These are phyloP conservation scores for Melaleuca quinquenervia DNA, from an alignment of 345 rosid genomes.

Conservation along the genomic window DNA sequence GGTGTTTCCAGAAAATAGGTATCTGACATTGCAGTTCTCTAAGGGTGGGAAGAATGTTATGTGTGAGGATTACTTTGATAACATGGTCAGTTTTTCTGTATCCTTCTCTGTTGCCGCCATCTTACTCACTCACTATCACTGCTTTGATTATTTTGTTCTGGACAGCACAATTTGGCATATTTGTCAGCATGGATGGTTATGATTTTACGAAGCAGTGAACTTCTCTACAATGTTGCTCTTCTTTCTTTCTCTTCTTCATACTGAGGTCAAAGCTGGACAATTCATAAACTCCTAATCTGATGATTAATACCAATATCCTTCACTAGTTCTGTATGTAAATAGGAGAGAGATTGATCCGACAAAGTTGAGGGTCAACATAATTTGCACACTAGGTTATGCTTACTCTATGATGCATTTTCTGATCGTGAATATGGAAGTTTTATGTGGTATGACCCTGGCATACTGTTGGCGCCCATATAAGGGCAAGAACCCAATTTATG, in stretches of 20 bases:
- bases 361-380: not conserved
- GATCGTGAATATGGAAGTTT: not conserved
- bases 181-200: not conserved
- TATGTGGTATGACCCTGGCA: not conserved
- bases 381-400: not conserved
- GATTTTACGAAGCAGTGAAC: not conserved
- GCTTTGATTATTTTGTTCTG: not conserved
- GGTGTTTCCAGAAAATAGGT: conserved; percentile 47
- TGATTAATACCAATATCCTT: not conserved
- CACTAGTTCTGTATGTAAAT: not conserved
- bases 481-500: not conserved
- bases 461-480: not conserved
- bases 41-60: conserved; percentile 70
- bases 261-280: not conserved
- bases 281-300: not conserved
- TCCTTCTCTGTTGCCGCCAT: not conserved
- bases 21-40: conserved; percentile 64
- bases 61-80: conserved; percentile 62
- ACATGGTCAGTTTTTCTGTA: conserved; percentile 28
- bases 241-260: not conserved
- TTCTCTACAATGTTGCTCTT: not conserved
- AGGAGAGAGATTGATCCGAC: not conserved
- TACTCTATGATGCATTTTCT: not conserved
- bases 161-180: not conserved
- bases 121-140: not conserved